phyloP scores from a whole-genome alignment of 768 basidiomycete genomes.

The Boletus sp. region DNA sequence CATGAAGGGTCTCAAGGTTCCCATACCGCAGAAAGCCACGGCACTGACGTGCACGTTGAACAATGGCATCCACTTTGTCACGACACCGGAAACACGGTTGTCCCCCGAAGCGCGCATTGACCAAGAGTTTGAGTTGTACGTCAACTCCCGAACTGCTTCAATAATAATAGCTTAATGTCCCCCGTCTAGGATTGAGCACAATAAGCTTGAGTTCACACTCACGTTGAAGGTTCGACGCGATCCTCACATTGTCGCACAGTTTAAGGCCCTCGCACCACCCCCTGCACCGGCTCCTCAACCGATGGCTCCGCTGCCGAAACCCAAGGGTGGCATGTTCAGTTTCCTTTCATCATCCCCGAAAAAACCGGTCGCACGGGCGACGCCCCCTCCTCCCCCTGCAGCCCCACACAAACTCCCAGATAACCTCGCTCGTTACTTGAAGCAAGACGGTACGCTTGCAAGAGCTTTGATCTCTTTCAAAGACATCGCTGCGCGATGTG shows the following conservation, averaged over 20 bases:
- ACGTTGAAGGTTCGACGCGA: constrained; percentile 85
- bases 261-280: constrained; percentile 59
- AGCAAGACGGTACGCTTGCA: constrained; percentile 84
- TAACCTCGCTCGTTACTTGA: constrained; percentile 80
- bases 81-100: constrained; percentile 76
- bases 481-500: constrained; percentile 79
- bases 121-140: constrained; percentile 90
- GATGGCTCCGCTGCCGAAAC: constrained; percentile 50
- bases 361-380: constrained; percentile 55
- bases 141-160: constrained; percentile 6
- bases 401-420: constrained; percentile 53
- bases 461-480: constrained; percentile 88
- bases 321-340: constrained; percentile 64
- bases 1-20: constrained; percentile 70
- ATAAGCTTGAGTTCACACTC: constrained; percentile 92
- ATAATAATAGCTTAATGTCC: neutral
- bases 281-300: constrained; percentile 43
- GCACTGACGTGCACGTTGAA: constrained; percentile 85
- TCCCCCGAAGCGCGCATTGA: constrained; percentile 62
- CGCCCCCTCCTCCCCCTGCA: constrained; percentile 35
- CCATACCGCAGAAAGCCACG: constrained; percentile 75
- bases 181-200: constrained; percentile 74
- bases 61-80: constrained; percentile 95
- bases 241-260: constrained; percentile 78
- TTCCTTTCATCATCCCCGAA: constrained; percentile 75